Evolutionary conservation across 129 eudicot species (phyloP).

Genomic region (Arctium lappa): DNA sequence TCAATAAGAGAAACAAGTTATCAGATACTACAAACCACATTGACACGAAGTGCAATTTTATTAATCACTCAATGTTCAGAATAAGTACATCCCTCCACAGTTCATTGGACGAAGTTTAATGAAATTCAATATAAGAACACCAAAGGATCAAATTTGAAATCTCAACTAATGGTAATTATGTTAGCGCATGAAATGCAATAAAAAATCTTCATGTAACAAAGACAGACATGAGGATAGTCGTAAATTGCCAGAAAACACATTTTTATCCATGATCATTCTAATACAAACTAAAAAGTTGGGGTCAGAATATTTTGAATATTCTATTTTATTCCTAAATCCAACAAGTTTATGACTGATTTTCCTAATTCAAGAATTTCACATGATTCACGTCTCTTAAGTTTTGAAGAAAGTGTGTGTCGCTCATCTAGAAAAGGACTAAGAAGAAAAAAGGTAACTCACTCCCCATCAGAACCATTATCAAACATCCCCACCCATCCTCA

Average conservation of each 20-base stretch:
- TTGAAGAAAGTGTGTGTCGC: neutral
- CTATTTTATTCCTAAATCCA: neutral
- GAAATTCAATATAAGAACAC: neutral
- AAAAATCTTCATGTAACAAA: too few relatives aligned
- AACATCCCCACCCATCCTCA: too few relatives aligned
- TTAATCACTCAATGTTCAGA: neutral
- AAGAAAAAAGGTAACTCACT: too few relatives aligned
- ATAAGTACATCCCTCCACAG: neutral
- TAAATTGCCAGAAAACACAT: neutral
- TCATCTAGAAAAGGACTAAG: too few relatives aligned
- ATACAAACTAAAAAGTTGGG: too few relatives aligned
- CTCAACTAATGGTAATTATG: neutral
- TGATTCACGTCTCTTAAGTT: neutral
- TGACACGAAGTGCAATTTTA: neutral
- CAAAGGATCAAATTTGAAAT: neutral
- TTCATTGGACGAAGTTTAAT: neutral
- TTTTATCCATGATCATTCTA: neutral
- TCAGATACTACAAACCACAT: neutral
- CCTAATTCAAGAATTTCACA: neutral
- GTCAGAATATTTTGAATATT: too few relatives aligned
- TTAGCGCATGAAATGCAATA: neutral
- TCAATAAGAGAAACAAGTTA: neutral
- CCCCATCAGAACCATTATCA: too few relatives aligned
- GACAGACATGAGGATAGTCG: neutral
- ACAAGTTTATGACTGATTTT: neutral